Evolutionary conservation across 257 asterid genomes (phyloP), one percentile per base, ranked within the genome.

Genomic region (Thymus quinquecostatus): DNA sequence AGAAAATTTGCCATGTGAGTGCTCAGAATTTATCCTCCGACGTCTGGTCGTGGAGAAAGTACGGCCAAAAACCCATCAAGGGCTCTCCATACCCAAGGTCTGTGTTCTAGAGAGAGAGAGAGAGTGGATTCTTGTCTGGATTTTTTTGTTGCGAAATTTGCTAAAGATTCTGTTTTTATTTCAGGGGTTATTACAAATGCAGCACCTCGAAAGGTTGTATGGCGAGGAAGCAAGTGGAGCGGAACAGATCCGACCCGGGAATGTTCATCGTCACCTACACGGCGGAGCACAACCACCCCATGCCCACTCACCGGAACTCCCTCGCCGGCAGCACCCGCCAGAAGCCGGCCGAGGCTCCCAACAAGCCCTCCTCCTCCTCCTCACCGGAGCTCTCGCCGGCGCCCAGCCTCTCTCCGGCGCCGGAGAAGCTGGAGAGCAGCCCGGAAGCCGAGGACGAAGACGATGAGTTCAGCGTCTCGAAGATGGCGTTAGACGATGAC

Each of bases 61-160:
- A 93, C 80, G 98, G 98, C 21, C 98, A 93, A 69, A 91, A 91
- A 71, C 98, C 97, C 72, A 93, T 93, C 64, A 91, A 93, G 80
- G 97, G 98, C 70, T 93, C 97, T 8, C 97, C 97, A n/a, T 89
- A 90, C 77, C 97, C 97, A 29, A 91, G 96, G 96, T 87, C 14
- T 12, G 63, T 45, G 55, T 28, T 63, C 29, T 54, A 21, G 10
- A 54, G 14, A 14, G 12, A 64, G 56, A 64, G 57, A 64, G 54
- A 64, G 48, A 6, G 48, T 34, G 12, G 9, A 2, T n/a, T 6
- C 11, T 8, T 69, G 1, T 48, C 9, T 40, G 0, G n/a, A 6
- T 33, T 66, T 66, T 2, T 8, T 6, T 34, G 41, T 71, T 12
- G 2, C 21, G 3, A 33, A 68, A 56, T 49, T 69, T 51, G 70